Conservation (phyloP, 106 monocot genomes). For the Dendrobium nobile region DNA sequence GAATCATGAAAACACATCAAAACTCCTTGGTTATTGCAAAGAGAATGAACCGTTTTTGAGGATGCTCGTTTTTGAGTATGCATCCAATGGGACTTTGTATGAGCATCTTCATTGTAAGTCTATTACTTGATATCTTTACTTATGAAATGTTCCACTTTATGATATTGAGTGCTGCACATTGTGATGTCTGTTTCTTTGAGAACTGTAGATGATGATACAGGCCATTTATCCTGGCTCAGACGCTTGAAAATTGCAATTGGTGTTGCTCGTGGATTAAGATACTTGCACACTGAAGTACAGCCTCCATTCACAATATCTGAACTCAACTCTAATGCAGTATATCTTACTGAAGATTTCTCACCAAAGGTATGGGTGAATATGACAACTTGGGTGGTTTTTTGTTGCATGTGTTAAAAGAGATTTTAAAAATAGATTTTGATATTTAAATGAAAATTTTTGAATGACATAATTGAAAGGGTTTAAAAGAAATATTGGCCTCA, state of each 20-base stretch:
- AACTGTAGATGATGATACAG: conserved; percentile 57
- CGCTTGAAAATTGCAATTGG: conserved; percentile 82
- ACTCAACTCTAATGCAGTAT: conserved; percentile 66
- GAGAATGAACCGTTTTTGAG: conserved; percentile 81
- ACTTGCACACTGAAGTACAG: conserved; percentile 73
- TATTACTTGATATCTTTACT: neutral
- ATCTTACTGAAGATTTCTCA: conserved; percentile 96
- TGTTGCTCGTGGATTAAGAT: conserved; percentile 67
- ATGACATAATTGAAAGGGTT: no score
- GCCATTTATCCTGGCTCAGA: conserved; percentile 82
- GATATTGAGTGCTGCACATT: neutral
- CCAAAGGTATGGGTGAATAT: conserved; percentile 63
- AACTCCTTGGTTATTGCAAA: conserved; percentile 75
- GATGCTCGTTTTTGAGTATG: conserved; percentile 92
- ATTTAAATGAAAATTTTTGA: no score
- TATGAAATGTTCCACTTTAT: neutral
- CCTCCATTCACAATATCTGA: conserved; percentile 79
- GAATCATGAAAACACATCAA: conserved; percentile 68
- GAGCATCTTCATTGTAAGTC: conserved; percentile 89
- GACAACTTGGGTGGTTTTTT: neutral
- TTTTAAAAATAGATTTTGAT: no score
- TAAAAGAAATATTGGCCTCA: no score
- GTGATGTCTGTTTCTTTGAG: neutral
- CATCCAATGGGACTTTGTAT: conserved; percentile 89
- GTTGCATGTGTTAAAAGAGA: neutral